phyloP scores from a whole-genome alignment of 202 grass and related monocot genomes.

The Saccharum hybrid region DNA sequence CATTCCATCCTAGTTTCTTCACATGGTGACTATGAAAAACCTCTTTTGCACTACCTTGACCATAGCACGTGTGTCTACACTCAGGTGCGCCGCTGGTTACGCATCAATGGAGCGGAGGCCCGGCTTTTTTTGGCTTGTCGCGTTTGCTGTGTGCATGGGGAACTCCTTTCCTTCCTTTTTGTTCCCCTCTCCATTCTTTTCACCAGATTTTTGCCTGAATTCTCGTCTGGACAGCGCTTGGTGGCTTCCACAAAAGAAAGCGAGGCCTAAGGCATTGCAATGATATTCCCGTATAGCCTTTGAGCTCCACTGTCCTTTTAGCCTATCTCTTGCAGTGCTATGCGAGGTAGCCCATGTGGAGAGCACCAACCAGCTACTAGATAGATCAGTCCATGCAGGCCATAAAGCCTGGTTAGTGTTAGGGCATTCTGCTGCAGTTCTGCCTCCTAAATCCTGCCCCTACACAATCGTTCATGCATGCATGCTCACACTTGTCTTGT shows the following conservation, averaged over 20 bases:
- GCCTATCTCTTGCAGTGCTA: slow-evolving; percentile 38
- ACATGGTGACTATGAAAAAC: slow-evolving; percentile 26
- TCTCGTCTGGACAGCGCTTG: slow-evolving; percentile 54
- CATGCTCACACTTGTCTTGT: slow-evolving; percentile 38
- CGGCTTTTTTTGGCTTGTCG: slow-evolving; percentile 43
- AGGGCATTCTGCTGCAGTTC: slow-evolving; percentile 37
- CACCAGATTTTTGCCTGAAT: background rate
- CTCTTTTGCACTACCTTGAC: background rate
- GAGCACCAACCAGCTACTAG: slow-evolving; percentile 46
- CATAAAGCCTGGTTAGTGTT: slow-evolving; percentile 62
- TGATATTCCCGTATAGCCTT: slow-evolving; percentile 67
- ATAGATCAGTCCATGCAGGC: slow-evolving; percentile 47
- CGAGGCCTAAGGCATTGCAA: slow-evolving; percentile 60
- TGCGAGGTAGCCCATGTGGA: slow-evolving; percentile 56
- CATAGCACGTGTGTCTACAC: slow-evolving; percentile 37
- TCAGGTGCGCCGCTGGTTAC: slow-evolving; percentile 34
- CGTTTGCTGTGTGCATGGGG: slow-evolving; percentile 34
- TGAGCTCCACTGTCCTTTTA: slow-evolving; percentile 55
- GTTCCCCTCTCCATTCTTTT: slow-evolving; percentile 24
- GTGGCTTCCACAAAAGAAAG: slow-evolving; percentile 62
- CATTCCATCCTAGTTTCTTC: slow-evolving; percentile 32
- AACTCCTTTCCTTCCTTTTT: background rate
- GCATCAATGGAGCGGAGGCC: background rate
- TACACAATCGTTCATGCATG: slow-evolving; percentile 15
- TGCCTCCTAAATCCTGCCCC: slow-evolving; percentile 25